phyloP scores from a whole-genome alignment of 2,329 filamentous ascomycete species.

The Botryosphaeria dothidea region DNA sequence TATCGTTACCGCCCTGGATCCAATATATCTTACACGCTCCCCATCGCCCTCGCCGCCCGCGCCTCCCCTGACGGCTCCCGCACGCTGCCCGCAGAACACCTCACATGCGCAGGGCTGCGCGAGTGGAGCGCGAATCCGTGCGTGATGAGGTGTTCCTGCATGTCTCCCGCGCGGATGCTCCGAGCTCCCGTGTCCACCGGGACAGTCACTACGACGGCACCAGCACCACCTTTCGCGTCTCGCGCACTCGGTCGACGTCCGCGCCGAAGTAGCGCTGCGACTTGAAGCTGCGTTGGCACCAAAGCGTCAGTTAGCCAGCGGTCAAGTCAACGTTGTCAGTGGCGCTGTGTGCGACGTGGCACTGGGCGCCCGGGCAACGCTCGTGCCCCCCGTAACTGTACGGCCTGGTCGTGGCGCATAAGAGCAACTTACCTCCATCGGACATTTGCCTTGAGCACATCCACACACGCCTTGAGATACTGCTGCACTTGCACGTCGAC shows the following conservation, averaged over 20 bases:
- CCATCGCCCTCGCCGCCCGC: constrained; percentile 2
- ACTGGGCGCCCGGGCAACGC: constrained; percentile 18
- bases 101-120: constrained; percentile 10
- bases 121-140: constrained; percentile 3
- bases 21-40: constrained; percentile 11
- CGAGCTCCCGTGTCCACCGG: not conserved
- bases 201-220: not conserved
- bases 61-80: constrained; percentile 4
- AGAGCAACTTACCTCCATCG: constrained; percentile 17
- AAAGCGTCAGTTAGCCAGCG: constrained; percentile 2
- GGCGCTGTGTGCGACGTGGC: constrained; percentile 13
- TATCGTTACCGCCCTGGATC: not conserved
- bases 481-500: constrained; percentile 20
- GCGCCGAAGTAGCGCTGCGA: constrained; percentile 19
- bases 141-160: constrained; percentile 15
- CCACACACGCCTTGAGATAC: constrained; percentile 16
- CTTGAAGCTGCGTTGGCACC: constrained; percentile 9
- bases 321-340: not conserved
- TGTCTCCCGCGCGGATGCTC: constrained; percentile 2
- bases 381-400: constrained; percentile 2
- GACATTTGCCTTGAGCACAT: constrained; percentile 19
- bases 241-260: constrained; percentile 18
- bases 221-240: constrained; percentile 15
- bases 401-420: constrained; percentile 11
- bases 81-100: not conserved